Evolutionary conservation across 768 basidiomycete species (phyloP).

Genomic region (Leucocoprinus leucothites): DNA sequence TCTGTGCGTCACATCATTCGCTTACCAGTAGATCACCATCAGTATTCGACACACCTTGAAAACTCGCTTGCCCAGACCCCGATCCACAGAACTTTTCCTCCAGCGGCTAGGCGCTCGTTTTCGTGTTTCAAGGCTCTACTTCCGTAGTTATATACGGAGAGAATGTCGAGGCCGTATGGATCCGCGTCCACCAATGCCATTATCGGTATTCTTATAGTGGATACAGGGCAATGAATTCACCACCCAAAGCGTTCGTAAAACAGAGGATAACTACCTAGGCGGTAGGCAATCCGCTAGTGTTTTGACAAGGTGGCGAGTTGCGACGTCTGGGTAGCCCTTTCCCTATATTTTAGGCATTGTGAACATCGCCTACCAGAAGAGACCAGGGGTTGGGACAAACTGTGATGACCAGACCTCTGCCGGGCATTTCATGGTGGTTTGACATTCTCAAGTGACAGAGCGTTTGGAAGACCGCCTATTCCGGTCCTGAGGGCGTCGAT

Average conservation of each 20-base stretch:
- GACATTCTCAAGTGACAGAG: conserved; percentile 61
- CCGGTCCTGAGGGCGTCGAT: background rate
- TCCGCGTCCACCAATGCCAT: conserved; percentile 86
- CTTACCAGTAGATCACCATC: too few relatives aligned
- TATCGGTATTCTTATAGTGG: conserved; percentile 63
- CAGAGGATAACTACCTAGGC: background rate
- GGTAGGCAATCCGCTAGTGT: conserved; percentile 68
- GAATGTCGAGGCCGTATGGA: conserved; percentile 89
- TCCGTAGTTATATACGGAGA: conserved; percentile 84
- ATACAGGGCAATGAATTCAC: background rate
- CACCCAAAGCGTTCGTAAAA: background rate
- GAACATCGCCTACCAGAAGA: background rate
- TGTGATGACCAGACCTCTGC: conserved; percentile 75
- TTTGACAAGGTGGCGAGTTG: conserved; percentile 82
- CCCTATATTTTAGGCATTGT: conserved; percentile 49
- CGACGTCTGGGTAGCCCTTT: conserved; percentile 95
- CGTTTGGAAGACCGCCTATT: conserved; percentile 91
- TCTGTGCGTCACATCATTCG: conserved; percentile 40
- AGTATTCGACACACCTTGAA: conserved; percentile 37
- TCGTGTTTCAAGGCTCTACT: conserved; percentile 72
- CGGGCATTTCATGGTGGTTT: conserved; percentile 44
- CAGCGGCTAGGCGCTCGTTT: conserved; percentile 59
- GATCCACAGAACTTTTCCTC: conserved; percentile 67
- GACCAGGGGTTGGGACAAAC: conserved; percentile 32
- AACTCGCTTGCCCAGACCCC: conserved; percentile 76